phyloP scores from a whole-genome alignment of 2,329 filamentous ascomycete species.

The Alternaria dauci region DNA sequence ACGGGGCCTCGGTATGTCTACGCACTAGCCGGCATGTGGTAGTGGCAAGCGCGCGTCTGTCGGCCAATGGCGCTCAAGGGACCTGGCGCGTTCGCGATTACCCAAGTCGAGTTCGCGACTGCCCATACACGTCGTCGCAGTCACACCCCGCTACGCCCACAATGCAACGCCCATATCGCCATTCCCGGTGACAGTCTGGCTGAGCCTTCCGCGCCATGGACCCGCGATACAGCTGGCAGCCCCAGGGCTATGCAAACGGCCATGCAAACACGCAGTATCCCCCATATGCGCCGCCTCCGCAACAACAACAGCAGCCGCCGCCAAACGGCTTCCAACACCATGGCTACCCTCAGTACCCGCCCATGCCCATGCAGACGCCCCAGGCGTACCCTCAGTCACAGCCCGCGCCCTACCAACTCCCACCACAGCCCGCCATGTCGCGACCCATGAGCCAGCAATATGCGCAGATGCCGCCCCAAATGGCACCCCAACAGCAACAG shows the following conservation, averaged over 20 bases:
- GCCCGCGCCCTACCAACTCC: conserved; percentile 27
- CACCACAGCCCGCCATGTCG: conserved; percentile 17
- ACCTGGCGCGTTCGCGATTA: conserved; percentile 17
- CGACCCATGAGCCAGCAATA: conserved; percentile 37
- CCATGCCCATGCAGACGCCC: conserved; percentile 11
- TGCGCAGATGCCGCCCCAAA: conserved; percentile 29
- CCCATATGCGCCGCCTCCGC: conserved; percentile 37
- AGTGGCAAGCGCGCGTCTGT: conserved; percentile 23
- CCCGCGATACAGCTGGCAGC: conserved; percentile 47
- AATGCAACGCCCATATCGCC: conserved; percentile 28
- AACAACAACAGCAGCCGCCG: conserved; percentile 34
- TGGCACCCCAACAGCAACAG: conserved; percentile 6
- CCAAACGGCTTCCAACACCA: conserved; percentile 42
- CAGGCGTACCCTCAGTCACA: conserved; percentile 29
- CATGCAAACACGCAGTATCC: conserved; percentile 40
- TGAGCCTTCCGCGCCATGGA: conserved; percentile 34
- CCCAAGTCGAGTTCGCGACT: conserved; percentile 22
- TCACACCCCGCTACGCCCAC: conserved; percentile 22
- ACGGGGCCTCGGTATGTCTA: conserved; percentile 22
- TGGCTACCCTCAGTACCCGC: conserved; percentile 24
- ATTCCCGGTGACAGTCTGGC: conserved; percentile 24
- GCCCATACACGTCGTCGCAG: conserved; percentile 13
- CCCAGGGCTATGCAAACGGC: conserved; percentile 36
- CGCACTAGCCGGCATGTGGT: conserved; percentile 9
- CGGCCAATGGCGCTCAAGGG: conserved; percentile 21